These are phyloP conservation scores for Cyclotella atomus DNA, from an alignment of 108 stramenopile species.

Conservation along the genomic window DNA sequence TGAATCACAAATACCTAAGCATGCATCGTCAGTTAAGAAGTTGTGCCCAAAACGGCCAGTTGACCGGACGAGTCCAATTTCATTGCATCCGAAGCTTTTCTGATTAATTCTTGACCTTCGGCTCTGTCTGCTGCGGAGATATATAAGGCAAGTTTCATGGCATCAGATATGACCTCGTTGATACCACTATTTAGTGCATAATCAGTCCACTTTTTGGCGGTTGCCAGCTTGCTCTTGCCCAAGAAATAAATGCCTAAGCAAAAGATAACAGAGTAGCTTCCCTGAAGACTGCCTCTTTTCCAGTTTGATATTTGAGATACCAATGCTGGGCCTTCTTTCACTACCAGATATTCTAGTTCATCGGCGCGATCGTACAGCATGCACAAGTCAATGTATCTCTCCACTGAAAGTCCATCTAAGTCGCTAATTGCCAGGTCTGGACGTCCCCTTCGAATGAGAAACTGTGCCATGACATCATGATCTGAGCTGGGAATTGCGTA, in stretches of 20 bases:
- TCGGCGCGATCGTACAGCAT: slow-evolving; percentile 67
- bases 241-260: slow-evolving; percentile 73
- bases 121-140: slow-evolving; percentile 27
- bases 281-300: slow-evolving; percentile 58
- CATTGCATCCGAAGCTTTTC: slow-evolving; percentile 19
- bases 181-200: slow-evolving; percentile 26
- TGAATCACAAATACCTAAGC: background rate
- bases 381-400: slow-evolving; percentile 71
- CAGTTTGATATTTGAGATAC: slow-evolving; percentile 59
- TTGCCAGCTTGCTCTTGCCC: slow-evolving; percentile 61
- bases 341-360: slow-evolving; percentile 65
- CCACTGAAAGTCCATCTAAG: slow-evolving; percentile 70
- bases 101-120: slow-evolving; percentile 19
- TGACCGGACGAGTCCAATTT: slow-evolving; percentile 20
- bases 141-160: slow-evolving; percentile 41
- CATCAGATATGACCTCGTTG: slow-evolving; percentile 33
- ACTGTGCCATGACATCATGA: slow-evolving; percentile 72
- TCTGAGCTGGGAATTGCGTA: slow-evolving; percentile 55
- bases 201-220: slow-evolving; percentile 18
- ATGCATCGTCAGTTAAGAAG: background rate
- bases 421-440: slow-evolving; percentile 62
- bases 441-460: slow-evolving; percentile 76
- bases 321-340: slow-evolving; percentile 55
- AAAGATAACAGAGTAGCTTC: slow-evolving; percentile 54
- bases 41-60: slow-evolving; percentile 14